phyloP scores from a whole-genome alignment of 2,329 filamentous ascomycete species.

The Xylariaceae sp. region DNA sequence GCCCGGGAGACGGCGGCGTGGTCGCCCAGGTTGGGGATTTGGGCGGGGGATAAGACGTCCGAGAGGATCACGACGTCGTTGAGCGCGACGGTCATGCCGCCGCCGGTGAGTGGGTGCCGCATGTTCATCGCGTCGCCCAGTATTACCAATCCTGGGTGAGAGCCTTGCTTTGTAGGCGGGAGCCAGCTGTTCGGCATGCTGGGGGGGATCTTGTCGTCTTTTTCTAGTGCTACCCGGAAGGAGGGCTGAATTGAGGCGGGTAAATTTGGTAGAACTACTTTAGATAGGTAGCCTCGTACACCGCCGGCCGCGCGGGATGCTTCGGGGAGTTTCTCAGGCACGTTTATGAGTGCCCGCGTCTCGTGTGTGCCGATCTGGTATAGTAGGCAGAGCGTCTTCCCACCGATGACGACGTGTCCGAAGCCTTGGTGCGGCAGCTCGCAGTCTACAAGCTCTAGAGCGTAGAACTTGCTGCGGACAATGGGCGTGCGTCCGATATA shows the following conservation, averaged over 20 bases:
- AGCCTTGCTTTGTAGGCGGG: constrained; percentile 68
- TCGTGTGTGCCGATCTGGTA: constrained; percentile 97
- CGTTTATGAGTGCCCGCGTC: constrained; percentile 84
- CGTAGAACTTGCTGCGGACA: constrained; percentile 86
- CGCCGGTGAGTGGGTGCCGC: constrained; percentile 96
- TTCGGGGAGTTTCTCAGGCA: constrained; percentile 71
- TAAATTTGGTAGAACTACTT: constrained; percentile 73
- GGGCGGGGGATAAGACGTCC: constrained; percentile 65
- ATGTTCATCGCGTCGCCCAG: constrained; percentile 97
- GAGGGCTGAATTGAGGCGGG: constrained; percentile 68
- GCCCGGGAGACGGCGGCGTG: constrained; percentile 60
- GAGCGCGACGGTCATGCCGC: constrained; percentile 96
- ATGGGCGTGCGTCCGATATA: constrained; percentile 64
- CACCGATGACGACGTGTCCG: constrained; percentile 83
- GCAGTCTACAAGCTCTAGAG: constrained; percentile 85
- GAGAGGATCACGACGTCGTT: constrained; percentile 82
- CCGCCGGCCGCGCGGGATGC: constrained; percentile 73
- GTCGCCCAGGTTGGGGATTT: constrained; percentile 67
- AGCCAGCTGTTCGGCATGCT: constrained; percentile 97
- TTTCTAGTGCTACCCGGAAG: constrained; percentile 70
- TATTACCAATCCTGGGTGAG: constrained; percentile 68
- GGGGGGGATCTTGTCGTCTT: constrained; percentile 65
- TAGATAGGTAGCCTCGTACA: constrained; percentile 77
- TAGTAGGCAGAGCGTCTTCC: constrained; percentile 73
- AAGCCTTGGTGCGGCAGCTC: constrained; percentile 69